A percentile compares a stretch with the other conserved stretches of the same genome.
Evolutionary conservation across 1,284 basidiomycete species (phyloP).

Genomic region (Cerioporus squamosus): DNA sequence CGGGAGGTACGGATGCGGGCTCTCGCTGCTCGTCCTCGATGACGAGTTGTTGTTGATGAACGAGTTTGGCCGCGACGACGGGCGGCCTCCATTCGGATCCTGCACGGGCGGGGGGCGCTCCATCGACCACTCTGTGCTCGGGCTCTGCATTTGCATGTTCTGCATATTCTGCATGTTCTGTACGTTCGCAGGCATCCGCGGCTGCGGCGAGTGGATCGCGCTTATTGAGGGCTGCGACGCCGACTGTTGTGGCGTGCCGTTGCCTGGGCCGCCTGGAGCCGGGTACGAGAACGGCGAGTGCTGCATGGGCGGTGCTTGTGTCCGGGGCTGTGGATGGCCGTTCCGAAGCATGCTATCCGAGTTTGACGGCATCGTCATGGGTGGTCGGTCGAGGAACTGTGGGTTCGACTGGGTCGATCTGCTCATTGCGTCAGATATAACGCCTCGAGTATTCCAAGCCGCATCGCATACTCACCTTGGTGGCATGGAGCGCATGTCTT

Average conservation of each 20-base stretch:
- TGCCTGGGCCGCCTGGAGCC: constrained; percentile 26
- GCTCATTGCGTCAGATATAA: neutral
- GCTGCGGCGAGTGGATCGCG: constrained; percentile 46
- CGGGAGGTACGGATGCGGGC: constrained; percentile 43
- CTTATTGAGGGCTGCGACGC: constrained; percentile 45
- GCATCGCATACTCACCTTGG: constrained; percentile 27
- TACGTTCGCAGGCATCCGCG: constrained; percentile 35
- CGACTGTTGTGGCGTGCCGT: constrained; percentile 39
- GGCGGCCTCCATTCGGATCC: constrained; percentile 37
- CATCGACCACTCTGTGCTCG: constrained; percentile 55
- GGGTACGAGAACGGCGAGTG: constrained; percentile 52
- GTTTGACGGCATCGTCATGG: constrained; percentile 35
- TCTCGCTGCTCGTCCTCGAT: constrained; percentile 51
- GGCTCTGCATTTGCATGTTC: constrained; percentile 38
- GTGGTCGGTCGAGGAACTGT: constrained; percentile 41
- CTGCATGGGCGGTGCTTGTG: constrained; percentile 44
- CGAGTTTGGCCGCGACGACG: constrained; percentile 59
- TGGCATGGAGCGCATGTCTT: constrained; percentile 34
- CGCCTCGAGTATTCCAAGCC: too few species aligned
- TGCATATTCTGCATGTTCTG: constrained; percentile 33
- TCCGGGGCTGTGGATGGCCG: constrained; percentile 38
- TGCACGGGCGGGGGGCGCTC: constrained; percentile 46
- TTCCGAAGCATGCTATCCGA: constrained; percentile 48
- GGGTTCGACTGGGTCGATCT: constrained; percentile 33
- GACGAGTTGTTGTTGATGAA: constrained; percentile 48